phyloP scores from a whole-genome alignment of 2,329 filamentous ascomycete genomes.

The Ceratocystis cacaofunesta region DNA sequence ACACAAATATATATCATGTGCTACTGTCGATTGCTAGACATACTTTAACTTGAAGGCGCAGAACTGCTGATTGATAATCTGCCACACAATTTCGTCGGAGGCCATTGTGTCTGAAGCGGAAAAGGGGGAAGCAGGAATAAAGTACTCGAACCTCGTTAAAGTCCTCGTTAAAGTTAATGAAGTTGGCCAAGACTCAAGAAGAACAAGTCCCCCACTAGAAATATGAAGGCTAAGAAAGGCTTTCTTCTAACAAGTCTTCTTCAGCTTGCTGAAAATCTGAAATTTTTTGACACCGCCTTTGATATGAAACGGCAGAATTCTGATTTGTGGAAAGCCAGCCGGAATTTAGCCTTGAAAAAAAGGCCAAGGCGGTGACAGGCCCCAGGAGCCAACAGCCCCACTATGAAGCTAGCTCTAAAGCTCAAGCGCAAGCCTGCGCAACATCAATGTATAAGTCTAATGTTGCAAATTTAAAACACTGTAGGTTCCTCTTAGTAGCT shows the following conservation, averaged over 20 bases:
- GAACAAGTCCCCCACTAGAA: constrained; percentile 6
- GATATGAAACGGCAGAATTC: constrained; percentile 14
- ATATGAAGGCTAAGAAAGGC: background rate
- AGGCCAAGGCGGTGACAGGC: constrained; percentile 2
- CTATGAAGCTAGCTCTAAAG: constrained; percentile 1
- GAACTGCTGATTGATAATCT: constrained; percentile 89
- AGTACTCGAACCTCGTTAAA: background rate
- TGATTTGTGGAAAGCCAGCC: constrained; percentile 5
- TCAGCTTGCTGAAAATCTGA: constrained; percentile 15
- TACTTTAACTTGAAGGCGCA: constrained; percentile 92
- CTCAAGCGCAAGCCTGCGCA: background rate
- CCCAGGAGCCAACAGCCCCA: background rate
- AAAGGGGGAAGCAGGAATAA: background rate
- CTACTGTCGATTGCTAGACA: constrained; percentile 20
- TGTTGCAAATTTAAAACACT: background rate
- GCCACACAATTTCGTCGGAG: constrained; percentile 95
- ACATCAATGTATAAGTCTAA: background rate
- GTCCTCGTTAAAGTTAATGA: no score
- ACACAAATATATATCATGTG: background rate
- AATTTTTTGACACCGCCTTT: constrained; percentile 18
- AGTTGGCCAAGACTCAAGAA: background rate
- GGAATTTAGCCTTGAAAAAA: constrained; percentile 11
- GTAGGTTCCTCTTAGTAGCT: background rate
- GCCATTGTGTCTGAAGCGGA: constrained; percentile 42
- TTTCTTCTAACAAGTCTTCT: background rate